Conservation (phyloP, 768 basidiomycete genomes). For the Russula virescens region DNA sequence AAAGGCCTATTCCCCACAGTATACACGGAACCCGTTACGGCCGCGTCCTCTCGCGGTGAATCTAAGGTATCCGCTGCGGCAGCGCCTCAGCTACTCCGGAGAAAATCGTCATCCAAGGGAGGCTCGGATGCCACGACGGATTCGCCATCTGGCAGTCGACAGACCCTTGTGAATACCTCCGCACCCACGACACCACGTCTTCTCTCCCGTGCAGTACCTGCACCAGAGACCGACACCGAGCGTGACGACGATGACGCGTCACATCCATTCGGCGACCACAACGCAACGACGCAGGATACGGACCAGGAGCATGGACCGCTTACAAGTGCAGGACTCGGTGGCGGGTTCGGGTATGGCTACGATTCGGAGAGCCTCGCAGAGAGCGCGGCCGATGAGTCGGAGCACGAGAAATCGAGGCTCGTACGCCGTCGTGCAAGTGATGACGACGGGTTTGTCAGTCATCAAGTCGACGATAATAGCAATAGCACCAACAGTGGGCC, state of each 20-base stretch:
- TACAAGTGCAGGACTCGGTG: slow-evolving; percentile 39
- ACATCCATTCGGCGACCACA: slow-evolving; percentile 41
- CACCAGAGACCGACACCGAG: slow-evolving; percentile 23
- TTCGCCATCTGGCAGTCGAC: slow-evolving; percentile 16
- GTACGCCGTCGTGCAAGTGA: slow-evolving; percentile 27
- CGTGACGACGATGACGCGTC: slow-evolving; percentile 40
- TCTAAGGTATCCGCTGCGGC: slow-evolving; percentile 28
- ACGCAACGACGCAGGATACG: slow-evolving; percentile 35
- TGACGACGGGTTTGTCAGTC: slow-evolving; percentile 18
- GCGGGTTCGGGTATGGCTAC: slow-evolving; percentile 31
- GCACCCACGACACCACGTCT: slow-evolving; percentile 45
- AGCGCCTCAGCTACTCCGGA: neutral
- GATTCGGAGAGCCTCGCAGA: slow-evolving; percentile 42
- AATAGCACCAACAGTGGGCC: slow-evolving; percentile 2
- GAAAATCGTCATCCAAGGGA: slow-evolving; percentile 13
- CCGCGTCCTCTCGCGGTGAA: slow-evolving; percentile 27
- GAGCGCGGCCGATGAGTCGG: slow-evolving; percentile 31
- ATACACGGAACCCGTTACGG: slow-evolving; percentile 51
- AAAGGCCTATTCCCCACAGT: slow-evolving; percentile 79
- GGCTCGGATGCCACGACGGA: slow-evolving; percentile 4
- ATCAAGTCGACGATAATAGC: neutral
- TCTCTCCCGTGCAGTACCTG: slow-evolving; percentile 37
- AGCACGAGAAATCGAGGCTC: slow-evolving; percentile 39
- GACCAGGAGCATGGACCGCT: neutral
- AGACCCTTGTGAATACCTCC: slow-evolving; percentile 24